A percentile compares a stretch with the other conserved stretches of the same genome.
Evolutionary conservation across 2,329 filamentous ascomycete genomes (phyloP).

Genomic region (Trichoderma atroviride): DNA sequence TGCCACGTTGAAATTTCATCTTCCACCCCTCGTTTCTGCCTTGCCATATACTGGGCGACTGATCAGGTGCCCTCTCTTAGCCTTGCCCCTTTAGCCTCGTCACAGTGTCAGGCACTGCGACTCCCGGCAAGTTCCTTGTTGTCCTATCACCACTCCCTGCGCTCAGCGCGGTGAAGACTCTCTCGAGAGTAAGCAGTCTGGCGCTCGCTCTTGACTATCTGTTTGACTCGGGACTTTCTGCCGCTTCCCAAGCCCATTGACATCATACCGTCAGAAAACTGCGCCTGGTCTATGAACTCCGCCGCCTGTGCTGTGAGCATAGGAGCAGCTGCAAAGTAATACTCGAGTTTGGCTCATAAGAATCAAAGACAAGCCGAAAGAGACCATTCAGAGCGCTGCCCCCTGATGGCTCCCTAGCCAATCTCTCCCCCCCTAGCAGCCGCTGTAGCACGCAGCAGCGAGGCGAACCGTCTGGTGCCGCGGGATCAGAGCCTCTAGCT

Average conservation of each 20-base stretch:
- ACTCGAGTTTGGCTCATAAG: not conserved
- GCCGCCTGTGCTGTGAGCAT: not conserved
- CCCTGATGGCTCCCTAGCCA: not conserved
- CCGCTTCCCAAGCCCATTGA: not conserved
- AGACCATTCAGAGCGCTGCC: not conserved
- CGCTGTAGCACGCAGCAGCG: slow-evolving; percentile 11
- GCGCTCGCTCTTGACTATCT: not conserved
- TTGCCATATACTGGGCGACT: not conserved
- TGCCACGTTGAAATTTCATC: not conserved
- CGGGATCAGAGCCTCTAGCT: slow-evolving; percentile 24
- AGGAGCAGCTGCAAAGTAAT: not conserved
- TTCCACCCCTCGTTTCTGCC: not conserved
- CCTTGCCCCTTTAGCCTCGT: slow-evolving; percentile 10
- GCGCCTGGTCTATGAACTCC: not conserved
- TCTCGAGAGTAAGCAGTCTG: not conserved
- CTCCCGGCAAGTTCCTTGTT: not conserved
- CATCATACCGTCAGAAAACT: not conserved
- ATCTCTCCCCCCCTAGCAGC: not conserved
- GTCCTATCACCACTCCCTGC: not conserved
- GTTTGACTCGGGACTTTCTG: not conserved
- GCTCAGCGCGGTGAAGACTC: not conserved
- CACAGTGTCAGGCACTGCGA: not conserved
- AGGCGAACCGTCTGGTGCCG: slow-evolving; percentile 23
- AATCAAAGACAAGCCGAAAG: slow-evolving; percentile 6
- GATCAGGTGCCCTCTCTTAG: slow-evolving; percentile 2